Base-by-base conservation (phyloP, 352 stramenopile species). In the Globisporangium heterothallicum region DNA sequence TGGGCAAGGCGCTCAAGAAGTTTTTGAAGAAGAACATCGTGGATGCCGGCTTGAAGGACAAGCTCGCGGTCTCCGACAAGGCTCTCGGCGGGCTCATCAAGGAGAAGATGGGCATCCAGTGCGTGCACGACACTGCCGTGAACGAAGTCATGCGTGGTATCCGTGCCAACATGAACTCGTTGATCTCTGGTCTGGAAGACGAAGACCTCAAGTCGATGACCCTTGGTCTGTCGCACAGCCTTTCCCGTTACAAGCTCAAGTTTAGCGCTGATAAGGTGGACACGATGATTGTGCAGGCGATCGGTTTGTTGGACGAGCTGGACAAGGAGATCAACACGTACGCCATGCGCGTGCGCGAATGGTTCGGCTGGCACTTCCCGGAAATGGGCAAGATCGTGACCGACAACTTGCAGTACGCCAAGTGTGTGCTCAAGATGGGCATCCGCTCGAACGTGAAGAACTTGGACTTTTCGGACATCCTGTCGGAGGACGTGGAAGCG, bases 241-340 rank as follows among this genome's bases (percentile, higher is more conserved):
- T 99, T 7, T 98, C 87, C 43, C 86, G 97, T 47, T 99, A 99
- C 81, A 99, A 99, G 84, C 88, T 99, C 65, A 99, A 99, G 85
- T 99, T 99, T 60, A 98, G 85, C 56, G 93, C 97, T 10, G 97
- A 99, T 71, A 99, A 99, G 83, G 86, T 99, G 10, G 97, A 99
- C 84, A 99, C 96, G 29, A 99, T 99, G 97, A 98, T 99, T 48
- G 95, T 99, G 51, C 97, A 99, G 84, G 96, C 97, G 13, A 99
- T 99, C 48, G 95, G 95, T 12, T 77, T 99, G 42, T 77, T 99
- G 13, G 97, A 99, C 78, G 97, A 99, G 70, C 83, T 99, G 14
- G 97, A 99, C 86, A 99, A 99, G 86, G 97, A 99, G 78, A 99
- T 99, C 75, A 99, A 99, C 82, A 99, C 96, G 56, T 99, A 99